Base-by-base conservation (phyloP, 352 stramenopile genomes). In the Phytophthora fragariae region DNA sequence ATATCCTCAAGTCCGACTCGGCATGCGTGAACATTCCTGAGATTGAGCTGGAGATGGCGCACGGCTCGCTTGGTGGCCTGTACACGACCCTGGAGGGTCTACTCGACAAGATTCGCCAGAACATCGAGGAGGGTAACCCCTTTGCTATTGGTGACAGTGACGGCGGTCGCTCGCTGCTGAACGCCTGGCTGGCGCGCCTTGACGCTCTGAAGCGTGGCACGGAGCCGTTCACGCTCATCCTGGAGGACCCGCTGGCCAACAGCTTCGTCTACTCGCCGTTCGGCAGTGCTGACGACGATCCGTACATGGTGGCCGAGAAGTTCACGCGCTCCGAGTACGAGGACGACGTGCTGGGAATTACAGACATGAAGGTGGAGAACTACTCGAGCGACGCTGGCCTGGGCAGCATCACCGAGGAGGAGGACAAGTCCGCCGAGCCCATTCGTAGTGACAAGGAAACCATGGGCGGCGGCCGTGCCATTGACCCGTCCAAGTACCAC, bases 31-130 rank as follows among this genome's bases (percentile, higher is more conserved):
- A 79, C 60, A 98, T 99, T 72, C 92, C 94, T 1, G 94, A 99
- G 69, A 82, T 98, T 41, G 92, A 98, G 57, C 73, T 99, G 24
- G 92, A 98, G 73, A 84, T 98, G 71, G 80, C 88, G 21, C 87
- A 96, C 61, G 93, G 93, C 14, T 95, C 92, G 24, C 72, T 98
- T 3, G 93, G 88, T 69, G 93, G 94, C 27, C 57, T 98, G 15
- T 98, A 98, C 75, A 98, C 94, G 19, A 98, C 94, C 12, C 83
- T 99, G n/a, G 94, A 99, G 71, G 95, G 95, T 35, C 69, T 98
- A 33, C 71, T 99, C 1, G 79, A 91, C 47, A 94, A 96, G 73
- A 90, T 98, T 53, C 79, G 85, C 29, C 85, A 95, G 64, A 84
- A 86, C 41, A 85, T 98, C 44, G 79, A 85, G 21, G 72, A 87